Evolutionary conservation across 2,329 filamentous ascomycete genomes (phyloP).

Genomic region (Colletotrichum plurivorum): DNA sequence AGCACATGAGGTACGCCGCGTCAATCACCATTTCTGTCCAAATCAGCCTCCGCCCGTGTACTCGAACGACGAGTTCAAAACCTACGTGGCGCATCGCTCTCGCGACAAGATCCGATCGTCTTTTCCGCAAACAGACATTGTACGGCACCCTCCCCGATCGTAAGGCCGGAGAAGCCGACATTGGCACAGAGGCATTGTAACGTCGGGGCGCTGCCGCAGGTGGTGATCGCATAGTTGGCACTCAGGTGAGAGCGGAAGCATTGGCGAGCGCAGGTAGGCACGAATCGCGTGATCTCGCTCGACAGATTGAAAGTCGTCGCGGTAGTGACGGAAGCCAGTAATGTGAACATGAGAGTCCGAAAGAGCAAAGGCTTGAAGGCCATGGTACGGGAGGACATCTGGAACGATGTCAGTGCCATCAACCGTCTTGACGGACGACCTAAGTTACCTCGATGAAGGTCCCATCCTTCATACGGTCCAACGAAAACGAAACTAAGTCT

Average conservation of each 20-base stretch:
- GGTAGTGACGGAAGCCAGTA: constrained; percentile 45
- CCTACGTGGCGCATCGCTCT: constrained; percentile 58
- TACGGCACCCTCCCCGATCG: constrained; percentile 79
- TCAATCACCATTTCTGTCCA: constrained; percentile 57
- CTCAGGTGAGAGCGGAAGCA: constrained; percentile 76
- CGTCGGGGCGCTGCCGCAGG: constrained; percentile 65
- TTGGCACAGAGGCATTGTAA: constrained; percentile 76
- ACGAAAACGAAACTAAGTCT: constrained; percentile 16
- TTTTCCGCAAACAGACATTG: constrained; percentile 74
- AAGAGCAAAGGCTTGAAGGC: constrained; percentile 52
- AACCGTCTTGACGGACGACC: not conserved
- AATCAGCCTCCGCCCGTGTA: constrained; percentile 2
- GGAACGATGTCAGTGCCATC: not conserved
- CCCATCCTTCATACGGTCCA: constrained; percentile 42
- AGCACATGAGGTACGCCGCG: constrained; percentile 72
- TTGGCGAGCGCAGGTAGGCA: constrained; percentile 71
- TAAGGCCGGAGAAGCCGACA: constrained; percentile 73
- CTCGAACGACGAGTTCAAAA: not conserved
- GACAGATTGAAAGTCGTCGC: constrained; percentile 50
- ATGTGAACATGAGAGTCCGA: constrained; percentile 49
- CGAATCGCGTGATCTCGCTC: constrained; percentile 55
- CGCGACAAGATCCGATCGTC: constrained; percentile 65
- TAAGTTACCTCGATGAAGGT: constrained; percentile 37
- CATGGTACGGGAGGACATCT: constrained; percentile 63
- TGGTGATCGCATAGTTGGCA: constrained; percentile 67